Evolutionary conservation across 2,329 filamentous ascomycete genomes (phyloP).

Genomic region (Ophiostoma populinum): DNA sequence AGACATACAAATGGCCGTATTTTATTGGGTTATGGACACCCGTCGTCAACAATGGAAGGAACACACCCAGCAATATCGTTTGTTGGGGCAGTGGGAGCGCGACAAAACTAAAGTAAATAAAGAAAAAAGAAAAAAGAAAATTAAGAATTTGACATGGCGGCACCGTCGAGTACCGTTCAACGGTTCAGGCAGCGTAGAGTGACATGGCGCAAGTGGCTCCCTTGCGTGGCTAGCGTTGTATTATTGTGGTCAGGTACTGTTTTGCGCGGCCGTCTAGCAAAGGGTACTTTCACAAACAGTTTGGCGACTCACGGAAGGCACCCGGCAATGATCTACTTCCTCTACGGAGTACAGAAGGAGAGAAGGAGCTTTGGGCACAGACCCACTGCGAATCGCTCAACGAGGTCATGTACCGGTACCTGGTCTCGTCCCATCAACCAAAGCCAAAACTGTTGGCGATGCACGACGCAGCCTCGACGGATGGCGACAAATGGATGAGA

Average conservation of each 20-base stretch:
- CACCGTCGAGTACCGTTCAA: too few species aligned
- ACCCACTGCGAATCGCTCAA: not conserved
- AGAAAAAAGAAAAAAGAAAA: constrained; percentile 3
- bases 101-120: not conserved
- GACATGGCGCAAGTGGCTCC: too few species aligned
- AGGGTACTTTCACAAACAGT: too few species aligned
- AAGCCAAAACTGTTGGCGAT: constrained; percentile 1
- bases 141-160: too few species aligned
- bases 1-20: not conserved
- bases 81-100: constrained; percentile 9
- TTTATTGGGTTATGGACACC: not conserved
- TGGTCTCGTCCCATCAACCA: not conserved
- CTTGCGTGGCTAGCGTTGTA: too few species aligned
- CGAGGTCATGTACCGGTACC: constrained; percentile 1
- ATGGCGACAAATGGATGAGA: not conserved
- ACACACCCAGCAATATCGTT: constrained; percentile 10
- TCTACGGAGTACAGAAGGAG: too few species aligned
- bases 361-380: not conserved
- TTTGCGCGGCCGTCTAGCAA: too few species aligned
- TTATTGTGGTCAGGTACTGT: too few species aligned
- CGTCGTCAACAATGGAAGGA: constrained; percentile 10
- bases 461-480: not conserved
- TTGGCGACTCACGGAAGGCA: too few species aligned
- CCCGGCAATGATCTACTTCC: not conserved
- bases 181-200: too few species aligned